Conservation (phyloP, 805 yeast genomes). For the Suhomyces vadensis region DNA sequence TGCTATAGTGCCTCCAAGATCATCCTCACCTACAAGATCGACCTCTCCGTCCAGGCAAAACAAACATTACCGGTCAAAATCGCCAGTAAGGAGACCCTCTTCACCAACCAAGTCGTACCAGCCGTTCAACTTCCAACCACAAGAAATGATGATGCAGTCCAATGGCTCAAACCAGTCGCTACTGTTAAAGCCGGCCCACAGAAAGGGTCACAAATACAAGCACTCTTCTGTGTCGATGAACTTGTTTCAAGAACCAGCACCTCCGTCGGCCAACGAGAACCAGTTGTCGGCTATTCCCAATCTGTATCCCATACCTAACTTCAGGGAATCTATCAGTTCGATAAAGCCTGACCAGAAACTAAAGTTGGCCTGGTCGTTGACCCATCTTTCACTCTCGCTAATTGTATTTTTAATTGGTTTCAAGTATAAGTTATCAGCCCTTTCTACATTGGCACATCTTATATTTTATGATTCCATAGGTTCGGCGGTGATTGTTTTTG, state of each 20-base stretch:
- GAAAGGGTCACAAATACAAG: constrained; percentile 94
- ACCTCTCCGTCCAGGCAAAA: constrained; percentile 28
- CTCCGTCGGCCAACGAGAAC: constrained; percentile 38
- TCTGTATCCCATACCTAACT: constrained; percentile 71
- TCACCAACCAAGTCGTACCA: constrained; percentile 27
- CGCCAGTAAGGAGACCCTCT: constrained; percentile 26
- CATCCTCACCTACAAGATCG: constrained; percentile 31
- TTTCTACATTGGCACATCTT: constrained; percentile 82
- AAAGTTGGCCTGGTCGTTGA: constrained; percentile 56
- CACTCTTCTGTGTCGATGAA: constrained; percentile 97
- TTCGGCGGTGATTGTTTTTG: constrained; percentile 64
- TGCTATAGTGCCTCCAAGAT: constrained; percentile 15
- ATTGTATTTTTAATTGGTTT: constrained; percentile 62
- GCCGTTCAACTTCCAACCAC: constrained; percentile 70
- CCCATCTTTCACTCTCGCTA: constrained; percentile 58
- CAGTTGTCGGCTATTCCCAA: constrained; percentile 64
- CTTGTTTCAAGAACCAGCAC: constrained; percentile 88
- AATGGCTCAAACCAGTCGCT: constrained; percentile 26
- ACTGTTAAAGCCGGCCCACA: constrained; percentile 57
- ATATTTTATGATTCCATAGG: constrained; percentile 85
- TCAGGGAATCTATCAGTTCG: constrained; percentile 61
- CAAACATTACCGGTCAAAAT: constrained; percentile 30
- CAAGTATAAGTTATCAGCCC: constrained; percentile 53
- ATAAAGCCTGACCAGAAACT: constrained; percentile 57
- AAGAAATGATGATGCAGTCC: constrained; percentile 38